A percentile compares a stretch with the other conserved stretches of the same genome.
Conservation (phyloP, 2,329 filamentous ascomycete genomes). For the Fusarium mexicanum region DNA sequence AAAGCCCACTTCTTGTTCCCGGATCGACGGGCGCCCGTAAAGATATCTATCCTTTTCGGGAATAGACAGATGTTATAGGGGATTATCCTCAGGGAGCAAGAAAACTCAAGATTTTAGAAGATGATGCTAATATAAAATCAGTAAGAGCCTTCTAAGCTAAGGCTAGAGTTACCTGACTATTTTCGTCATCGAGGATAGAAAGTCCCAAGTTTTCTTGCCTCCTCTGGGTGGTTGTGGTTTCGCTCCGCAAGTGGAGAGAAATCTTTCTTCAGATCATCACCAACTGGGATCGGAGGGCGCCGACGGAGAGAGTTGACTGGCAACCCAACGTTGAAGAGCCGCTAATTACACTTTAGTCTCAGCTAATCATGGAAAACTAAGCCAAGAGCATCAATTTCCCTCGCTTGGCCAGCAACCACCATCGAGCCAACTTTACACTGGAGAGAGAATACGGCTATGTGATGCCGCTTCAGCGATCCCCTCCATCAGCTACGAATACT, state of each 20-base stretch:
- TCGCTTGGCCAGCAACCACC: not conserved
- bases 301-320: not conserved
- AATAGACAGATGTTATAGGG: not conserved
- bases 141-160: not conserved
- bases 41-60: conserved; percentile 1
- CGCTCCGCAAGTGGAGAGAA: conserved; percentile 2
- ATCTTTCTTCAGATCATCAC: not conserved
- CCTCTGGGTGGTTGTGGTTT: not conserved
- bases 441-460: conserved; percentile 1
- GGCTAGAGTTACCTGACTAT: not conserved
- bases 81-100: not conserved
- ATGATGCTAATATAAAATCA: not conserved
- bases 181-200: not conserved
- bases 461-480: conserved; percentile 13
- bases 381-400: conserved; percentile 10
- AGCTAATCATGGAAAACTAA: conserved; percentile 5
- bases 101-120: not conserved
- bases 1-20: conserved; percentile 26
- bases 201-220: not conserved
- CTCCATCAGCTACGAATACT: conserved; percentile 1
- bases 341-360: conserved; percentile 2
- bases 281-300: conserved; percentile 26
- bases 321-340: not conserved
- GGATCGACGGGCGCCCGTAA: conserved; percentile 20
- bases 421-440: not conserved